Evolutionary conservation across 2,329 filamentous ascomycete species (phyloP).

Genomic region (Aspergillus brunneoviolaceus): DNA sequence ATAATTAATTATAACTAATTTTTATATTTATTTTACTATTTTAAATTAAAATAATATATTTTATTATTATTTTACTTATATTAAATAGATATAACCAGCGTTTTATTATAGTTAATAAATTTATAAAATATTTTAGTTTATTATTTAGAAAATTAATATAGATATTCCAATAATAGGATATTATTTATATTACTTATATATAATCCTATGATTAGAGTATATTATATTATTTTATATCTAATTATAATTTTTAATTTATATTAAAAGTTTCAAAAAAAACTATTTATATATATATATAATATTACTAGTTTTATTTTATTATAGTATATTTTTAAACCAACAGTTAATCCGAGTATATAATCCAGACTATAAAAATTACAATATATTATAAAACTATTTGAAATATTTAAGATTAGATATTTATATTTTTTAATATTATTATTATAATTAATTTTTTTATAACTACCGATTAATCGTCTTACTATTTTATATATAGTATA

Average conservation of each 20-base stretch:
- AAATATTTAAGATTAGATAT: neutral
- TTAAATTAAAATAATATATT: conserved; percentile 3
- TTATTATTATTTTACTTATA: neutral
- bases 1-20: no score
- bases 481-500: neutral
- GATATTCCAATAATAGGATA: neutral
- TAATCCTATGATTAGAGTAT: neutral
- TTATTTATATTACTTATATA: neutral
- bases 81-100: neutral
- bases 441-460: neutral
- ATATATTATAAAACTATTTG: neutral
- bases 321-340: neutral
- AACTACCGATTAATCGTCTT: neutral
- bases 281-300: neutral
- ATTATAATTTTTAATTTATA: neutral
- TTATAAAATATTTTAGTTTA: neutral
- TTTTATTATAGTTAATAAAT: neutral
- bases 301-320: neutral
- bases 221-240: neutral
- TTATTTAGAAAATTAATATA: neutral
- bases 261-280: neutral
- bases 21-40: neutral
- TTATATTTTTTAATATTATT: neutral
- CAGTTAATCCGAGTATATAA: neutral
- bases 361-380: neutral